Conservation (phyloP, 495 filamentous ascomycete species). For the Neurospora sp. region DNA sequence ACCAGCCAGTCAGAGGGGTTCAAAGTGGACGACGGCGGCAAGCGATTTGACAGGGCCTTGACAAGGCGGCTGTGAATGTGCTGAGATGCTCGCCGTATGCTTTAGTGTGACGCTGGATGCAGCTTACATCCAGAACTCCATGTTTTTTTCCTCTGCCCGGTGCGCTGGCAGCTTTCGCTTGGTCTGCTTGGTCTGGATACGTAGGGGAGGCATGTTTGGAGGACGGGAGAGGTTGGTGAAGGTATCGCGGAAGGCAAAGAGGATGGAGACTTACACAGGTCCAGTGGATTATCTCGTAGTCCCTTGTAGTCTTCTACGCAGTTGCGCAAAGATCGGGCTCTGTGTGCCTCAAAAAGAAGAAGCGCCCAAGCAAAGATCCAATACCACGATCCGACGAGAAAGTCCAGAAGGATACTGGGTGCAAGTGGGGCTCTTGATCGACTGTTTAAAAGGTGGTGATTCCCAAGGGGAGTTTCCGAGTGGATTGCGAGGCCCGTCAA, state of each 20-base stretch:
- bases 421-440: background rate
- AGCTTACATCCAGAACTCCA: constrained; percentile 6
- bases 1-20: constrained; percentile 16
- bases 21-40: constrained; percentile 19
- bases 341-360: background rate
- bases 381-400: background rate
- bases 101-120: constrained; percentile 23
- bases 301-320: background rate
- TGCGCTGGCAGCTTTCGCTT: background rate
- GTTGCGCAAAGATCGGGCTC: background rate
- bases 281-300: background rate
- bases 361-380: background rate
- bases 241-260: background rate
- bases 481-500: background rate
- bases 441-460: background rate
- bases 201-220: background rate
- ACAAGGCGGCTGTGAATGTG: constrained; percentile 24
- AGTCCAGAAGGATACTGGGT: background rate
- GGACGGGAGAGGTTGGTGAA: background rate
- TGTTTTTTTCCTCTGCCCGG: background rate
- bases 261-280: background rate
- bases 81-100: constrained; percentile 20
- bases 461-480: background rate
- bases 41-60: constrained; percentile 23
- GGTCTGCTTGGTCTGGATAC: background rate